A percentile compares a stretch with the other conserved stretches of the same genome.
Conservation (phyloP, 192 early-diverging fungal species). For the Phycomyces blakesleeanus region DNA sequence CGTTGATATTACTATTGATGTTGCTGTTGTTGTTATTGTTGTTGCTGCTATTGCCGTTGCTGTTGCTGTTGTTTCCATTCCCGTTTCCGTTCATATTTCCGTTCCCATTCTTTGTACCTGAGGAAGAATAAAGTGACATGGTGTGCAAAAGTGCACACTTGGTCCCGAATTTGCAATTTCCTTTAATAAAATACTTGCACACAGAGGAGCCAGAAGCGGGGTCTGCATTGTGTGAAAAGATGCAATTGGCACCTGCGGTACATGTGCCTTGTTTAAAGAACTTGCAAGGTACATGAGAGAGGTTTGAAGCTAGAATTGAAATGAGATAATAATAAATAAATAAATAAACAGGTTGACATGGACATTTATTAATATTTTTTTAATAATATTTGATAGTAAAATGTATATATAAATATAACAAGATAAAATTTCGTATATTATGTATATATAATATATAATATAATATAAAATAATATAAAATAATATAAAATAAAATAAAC, state of each 20-base stretch:
- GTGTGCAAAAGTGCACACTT: slow-evolving; percentile 67
- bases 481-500: no score
- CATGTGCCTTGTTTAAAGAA: slow-evolving; percentile 75
- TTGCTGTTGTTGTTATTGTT: not conserved
- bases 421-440: no score
- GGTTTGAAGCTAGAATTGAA: slow-evolving; percentile 19
- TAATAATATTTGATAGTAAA: no score
- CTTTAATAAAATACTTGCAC: slow-evolving; percentile 76
- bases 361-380: no score
- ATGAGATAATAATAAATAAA: not conserved
- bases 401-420: no score
- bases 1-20: not conserved
- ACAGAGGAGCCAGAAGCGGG: slow-evolving; percentile 57
- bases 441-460: no score
- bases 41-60: not conserved
- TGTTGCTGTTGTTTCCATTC: not conserved
- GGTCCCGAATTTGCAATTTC: slow-evolving; percentile 74
- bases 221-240: slow-evolving; percentile 69
- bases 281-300: slow-evolving; percentile 73
- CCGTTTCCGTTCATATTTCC: not conserved
- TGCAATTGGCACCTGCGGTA: slow-evolving; percentile 70
- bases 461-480: no score
- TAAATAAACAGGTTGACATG: no score
- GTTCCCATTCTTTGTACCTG: slow-evolving; percentile 27
- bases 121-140: slow-evolving; percentile 19